Percentiles rank a stretch among this genome's conserved stretches.
Conservation (phyloP, 805 yeast genomes). For the Ogataea trehaloabstinens region DNA sequence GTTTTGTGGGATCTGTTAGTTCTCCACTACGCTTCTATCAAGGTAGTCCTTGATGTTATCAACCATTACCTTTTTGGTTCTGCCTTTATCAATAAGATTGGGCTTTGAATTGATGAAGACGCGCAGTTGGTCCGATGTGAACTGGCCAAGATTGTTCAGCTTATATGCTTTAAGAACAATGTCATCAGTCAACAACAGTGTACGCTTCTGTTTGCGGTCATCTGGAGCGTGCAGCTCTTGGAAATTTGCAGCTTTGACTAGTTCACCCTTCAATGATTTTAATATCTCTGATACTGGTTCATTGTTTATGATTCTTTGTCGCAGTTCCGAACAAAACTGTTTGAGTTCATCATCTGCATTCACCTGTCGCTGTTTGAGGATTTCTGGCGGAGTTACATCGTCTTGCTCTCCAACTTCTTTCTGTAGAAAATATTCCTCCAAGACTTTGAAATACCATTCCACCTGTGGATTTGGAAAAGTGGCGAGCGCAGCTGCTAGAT, state of each 20-base stretch:
- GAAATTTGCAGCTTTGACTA: slow-evolving; percentile 24
- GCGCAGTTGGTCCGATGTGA: slow-evolving; percentile 43
- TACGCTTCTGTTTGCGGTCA: slow-evolving; percentile 12
- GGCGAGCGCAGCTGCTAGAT: slow-evolving; percentile 32
- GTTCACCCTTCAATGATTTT: slow-evolving; percentile 16
- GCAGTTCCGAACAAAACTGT: slow-evolving; percentile 10
- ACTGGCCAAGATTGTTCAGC: slow-evolving; percentile 29
- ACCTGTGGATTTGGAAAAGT: slow-evolving; percentile 55
- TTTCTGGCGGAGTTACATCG: slow-evolving; percentile 6
- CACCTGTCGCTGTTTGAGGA: slow-evolving; percentile 16
- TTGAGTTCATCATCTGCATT: slow-evolving; percentile 24
- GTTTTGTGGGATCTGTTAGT: too few species aligned
- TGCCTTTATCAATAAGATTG: slow-evolving; percentile 34
- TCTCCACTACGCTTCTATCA: slow-evolving; percentile 1
- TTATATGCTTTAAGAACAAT: slow-evolving; percentile 44
- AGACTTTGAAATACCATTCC: slow-evolving; percentile 60
- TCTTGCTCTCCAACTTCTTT: slow-evolving; percentile 34
- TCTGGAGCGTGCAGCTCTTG: slow-evolving; percentile 15
- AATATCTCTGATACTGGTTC: slow-evolving; percentile 10
- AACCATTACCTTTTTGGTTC: slow-evolving; percentile 42
- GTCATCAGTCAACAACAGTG: slow-evolving; percentile 32
- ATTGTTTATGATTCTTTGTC: slow-evolving; percentile 10
- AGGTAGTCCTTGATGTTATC: slow-evolving; percentile 35
- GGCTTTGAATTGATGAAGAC: slow-evolving; percentile 37
- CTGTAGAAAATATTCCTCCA: slow-evolving; percentile 67